Conservation (phyloP, 345 rosid species). For the Arabidopsis arenosa region DNA sequence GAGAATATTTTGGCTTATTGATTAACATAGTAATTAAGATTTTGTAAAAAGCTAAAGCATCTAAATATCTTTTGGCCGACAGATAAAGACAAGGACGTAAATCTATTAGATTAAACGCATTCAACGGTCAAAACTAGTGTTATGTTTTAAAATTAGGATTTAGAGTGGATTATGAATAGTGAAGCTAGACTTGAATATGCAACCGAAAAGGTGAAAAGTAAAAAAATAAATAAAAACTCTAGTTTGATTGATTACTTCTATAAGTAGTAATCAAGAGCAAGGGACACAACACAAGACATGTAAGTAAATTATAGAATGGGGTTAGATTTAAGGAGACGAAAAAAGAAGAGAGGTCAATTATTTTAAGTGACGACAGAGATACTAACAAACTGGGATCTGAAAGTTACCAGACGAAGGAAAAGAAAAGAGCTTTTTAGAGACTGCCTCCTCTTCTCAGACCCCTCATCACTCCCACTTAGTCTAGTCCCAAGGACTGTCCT, state of each 20-base stretch:
- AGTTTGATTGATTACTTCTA: slow-evolving; percentile 32
- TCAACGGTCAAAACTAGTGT: slow-evolving; percentile 11
- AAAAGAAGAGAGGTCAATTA: slow-evolving; percentile 44
- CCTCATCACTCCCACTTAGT: slow-evolving; percentile 47
- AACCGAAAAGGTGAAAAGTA: background rate
- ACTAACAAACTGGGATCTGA: slow-evolving; percentile 46
- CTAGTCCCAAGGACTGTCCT: slow-evolving; percentile 51
- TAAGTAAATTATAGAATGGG: slow-evolving; percentile 37
- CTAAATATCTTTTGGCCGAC: slow-evolving; percentile 41
- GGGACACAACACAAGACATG: slow-evolving; percentile 31
- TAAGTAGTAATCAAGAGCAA: slow-evolving; percentile 42
- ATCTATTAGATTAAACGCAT: slow-evolving; percentile 14
- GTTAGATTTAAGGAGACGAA: slow-evolving; percentile 48
- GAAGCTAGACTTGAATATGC: background rate
- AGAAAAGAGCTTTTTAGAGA: slow-evolving; percentile 46
- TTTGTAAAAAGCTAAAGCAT: slow-evolving; percentile 14
- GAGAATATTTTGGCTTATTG: background rate
- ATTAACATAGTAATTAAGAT: background rate
- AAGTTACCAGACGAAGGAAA: slow-evolving; percentile 47
- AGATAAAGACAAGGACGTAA: slow-evolving; percentile 28
- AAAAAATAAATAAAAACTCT: background rate
- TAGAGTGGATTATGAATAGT: background rate
- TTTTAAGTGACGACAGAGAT: slow-evolving; percentile 41
- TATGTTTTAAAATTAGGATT: background rate
- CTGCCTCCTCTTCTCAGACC: slow-evolving; percentile 45